phyloP scores from a whole-genome alignment of 2,329 filamentous ascomycete genomes.

The Tolypocladium tundrense region DNA sequence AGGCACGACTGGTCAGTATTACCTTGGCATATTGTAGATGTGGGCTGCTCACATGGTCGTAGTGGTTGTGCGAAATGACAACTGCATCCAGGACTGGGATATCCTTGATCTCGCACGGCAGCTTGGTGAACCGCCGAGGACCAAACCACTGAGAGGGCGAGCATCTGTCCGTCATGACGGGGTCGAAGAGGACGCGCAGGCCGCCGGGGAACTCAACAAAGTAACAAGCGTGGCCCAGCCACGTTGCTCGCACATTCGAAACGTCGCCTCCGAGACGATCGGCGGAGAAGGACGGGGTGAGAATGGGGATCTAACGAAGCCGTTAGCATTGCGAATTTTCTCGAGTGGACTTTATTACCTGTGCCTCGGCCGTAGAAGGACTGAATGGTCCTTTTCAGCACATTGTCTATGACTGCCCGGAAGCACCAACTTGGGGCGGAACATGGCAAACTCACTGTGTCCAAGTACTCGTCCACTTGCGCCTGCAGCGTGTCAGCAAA shows the following conservation, averaged over 20 bases:
- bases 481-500: neutral
- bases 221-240: slow-evolving; percentile 85
- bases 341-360: neutral
- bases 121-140: slow-evolving; percentile 63
- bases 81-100: slow-evolving; percentile 62
- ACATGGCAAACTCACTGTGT: neutral
- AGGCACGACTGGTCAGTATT: neutral
- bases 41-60: slow-evolving; percentile 50
- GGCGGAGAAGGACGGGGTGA: neutral
- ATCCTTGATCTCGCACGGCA: slow-evolving; percentile 62
- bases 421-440: neutral
- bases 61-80: slow-evolving; percentile 75
- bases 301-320: neutral
- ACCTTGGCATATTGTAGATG: slow-evolving; percentile 19
- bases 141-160: slow-evolving; percentile 56
- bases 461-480: neutral
- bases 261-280: neutral
- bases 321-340: neutral
- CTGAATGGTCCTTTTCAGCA: neutral
- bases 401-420: neutral
- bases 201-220: slow-evolving; percentile 75
- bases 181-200: slow-evolving; percentile 75
- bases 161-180: slow-evolving; percentile 76
- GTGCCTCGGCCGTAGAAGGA: neutral
- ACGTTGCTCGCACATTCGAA: slow-evolving; percentile 45